A percentile compares a stretch with the other conserved stretches of the same genome.
These are phyloP conservation scores for Eucalyptus erythrocorys DNA, from an alignment of 345 rosid species.

Conservation along the genomic window DNA sequence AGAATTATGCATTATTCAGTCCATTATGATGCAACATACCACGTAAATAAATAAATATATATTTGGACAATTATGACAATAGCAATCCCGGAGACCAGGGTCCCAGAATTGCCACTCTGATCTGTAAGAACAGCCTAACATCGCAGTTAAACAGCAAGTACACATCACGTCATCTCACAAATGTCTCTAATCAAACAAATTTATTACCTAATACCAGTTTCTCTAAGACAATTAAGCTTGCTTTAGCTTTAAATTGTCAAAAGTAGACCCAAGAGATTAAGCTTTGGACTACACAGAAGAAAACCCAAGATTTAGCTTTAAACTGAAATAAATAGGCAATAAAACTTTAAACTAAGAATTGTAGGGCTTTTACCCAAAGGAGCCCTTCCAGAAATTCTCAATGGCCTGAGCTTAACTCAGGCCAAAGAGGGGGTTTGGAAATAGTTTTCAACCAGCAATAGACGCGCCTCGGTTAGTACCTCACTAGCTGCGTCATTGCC, in stretches of 20 bases:
- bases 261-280: too few relatives aligned
- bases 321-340: background rate
- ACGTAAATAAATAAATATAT: background rate
- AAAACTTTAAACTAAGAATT: background rate
- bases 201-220: background rate
- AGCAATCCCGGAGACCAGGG: background rate
- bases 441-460: slow-evolving; percentile 39
- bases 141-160: background rate
- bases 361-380: slow-evolving; percentile 13
- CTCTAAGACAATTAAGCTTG: too few relatives aligned
- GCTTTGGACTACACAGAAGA: too few relatives aligned
- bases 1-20: background rate
- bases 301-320: background rate
- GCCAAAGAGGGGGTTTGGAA: slow-evolving; percentile 35
- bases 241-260: background rate
- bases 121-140: background rate
- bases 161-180: background rate
- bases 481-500: slow-evolving; percentile 33
- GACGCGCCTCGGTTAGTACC: slow-evolving; percentile 28
- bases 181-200: background rate
- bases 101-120: background rate
- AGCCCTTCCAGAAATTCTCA: slow-evolving; percentile 39
- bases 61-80: background rate
- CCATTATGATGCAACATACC: background rate
- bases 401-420: slow-evolving; percentile 4